Evolutionary conservation across 371 early-diverging fungal genomes (phyloP).

Genomic region (Lichtheimia hyalospora): DNA sequence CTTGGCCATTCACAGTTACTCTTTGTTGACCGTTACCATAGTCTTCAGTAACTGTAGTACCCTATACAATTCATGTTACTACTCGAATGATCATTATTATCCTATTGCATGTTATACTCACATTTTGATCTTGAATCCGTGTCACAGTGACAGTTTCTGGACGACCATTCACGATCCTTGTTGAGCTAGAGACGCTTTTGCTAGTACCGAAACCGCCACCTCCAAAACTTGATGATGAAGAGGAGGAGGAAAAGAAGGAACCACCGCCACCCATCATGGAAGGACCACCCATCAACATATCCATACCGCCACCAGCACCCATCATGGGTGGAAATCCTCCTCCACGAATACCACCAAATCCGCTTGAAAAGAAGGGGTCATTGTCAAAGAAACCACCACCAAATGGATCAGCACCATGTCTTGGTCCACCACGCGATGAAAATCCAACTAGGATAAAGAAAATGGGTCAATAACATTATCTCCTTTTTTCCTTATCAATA

Average conservation of each 20-base stretch:
- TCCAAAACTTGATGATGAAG: not conserved
- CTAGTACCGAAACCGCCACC: conserved; percentile 1
- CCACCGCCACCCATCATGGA: conserved; percentile 2
- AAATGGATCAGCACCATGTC: too few relatives aligned
- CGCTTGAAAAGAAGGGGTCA: conserved; percentile 1
- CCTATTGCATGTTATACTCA: conserved; percentile 5
- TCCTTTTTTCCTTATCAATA: too few relatives aligned
- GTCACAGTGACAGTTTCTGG: conserved; percentile 34
- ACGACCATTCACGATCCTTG: conserved; percentile 36
- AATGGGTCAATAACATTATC: too few relatives aligned
- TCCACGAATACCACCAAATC: not conserved
- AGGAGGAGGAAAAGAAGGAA: not conserved
- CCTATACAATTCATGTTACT: conserved; percentile 15
- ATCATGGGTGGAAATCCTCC: conserved; percentile 3
- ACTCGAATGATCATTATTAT: not conserved
- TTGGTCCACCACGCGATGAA: too few relatives aligned
- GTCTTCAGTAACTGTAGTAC: conserved; percentile 38
- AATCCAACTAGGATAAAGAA: too few relatives aligned
- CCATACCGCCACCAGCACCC: not conserved
- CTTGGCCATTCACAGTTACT: conserved; percentile 33
- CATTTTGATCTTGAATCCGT: conserved; percentile 34
- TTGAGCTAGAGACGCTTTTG: not conserved
- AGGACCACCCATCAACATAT: conserved; percentile 3
- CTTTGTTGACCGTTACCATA: conserved; percentile 33
- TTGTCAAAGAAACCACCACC: too few relatives aligned